Evolutionary conservation across 2,329 filamentous ascomycete species (phyloP).

Genomic region (Colletotrichum somersetense): DNA sequence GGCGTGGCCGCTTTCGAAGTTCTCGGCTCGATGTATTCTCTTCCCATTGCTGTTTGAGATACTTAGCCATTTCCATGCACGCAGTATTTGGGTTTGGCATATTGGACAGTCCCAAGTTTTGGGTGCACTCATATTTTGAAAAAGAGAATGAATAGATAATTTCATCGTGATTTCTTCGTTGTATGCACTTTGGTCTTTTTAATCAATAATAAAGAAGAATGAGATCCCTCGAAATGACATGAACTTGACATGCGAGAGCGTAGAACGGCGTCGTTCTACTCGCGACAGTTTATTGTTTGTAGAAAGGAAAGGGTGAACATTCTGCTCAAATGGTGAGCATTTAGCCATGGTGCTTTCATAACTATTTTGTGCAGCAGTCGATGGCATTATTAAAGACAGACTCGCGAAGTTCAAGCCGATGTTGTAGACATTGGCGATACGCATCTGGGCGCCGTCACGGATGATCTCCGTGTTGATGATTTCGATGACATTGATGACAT

Average conservation of each 20-base stretch:
- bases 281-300: conserved; percentile 19
- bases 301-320: conserved; percentile 26
- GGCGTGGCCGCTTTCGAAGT: background rate
- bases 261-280: conserved; percentile 9
- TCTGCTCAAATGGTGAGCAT: conserved; percentile 35
- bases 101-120: background rate
- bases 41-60: conserved; percentile 14
- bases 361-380: background rate
- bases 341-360: conserved; percentile 22
- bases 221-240: background rate
- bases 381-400: background rate
- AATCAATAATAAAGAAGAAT: conserved; percentile 27
- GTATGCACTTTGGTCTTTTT: background rate
- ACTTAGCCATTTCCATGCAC: background rate
- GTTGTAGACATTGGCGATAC: conserved; percentile 49
- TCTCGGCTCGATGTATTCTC: conserved; percentile 7
- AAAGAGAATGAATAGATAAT: fast-evolving
- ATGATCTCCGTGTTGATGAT: conserved; percentile 59
- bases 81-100: background rate
- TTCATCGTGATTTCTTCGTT: background rate
- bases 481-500: no score
- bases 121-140: background rate
- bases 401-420: conserved; percentile 39
- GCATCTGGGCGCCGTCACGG: conserved; percentile 52
- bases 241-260: background rate